These are phyloP conservation scores for Fonsecaea monophora DNA, from an alignment of 2,329 filamentous ascomycete genomes.

Conservation along the genomic window DNA sequence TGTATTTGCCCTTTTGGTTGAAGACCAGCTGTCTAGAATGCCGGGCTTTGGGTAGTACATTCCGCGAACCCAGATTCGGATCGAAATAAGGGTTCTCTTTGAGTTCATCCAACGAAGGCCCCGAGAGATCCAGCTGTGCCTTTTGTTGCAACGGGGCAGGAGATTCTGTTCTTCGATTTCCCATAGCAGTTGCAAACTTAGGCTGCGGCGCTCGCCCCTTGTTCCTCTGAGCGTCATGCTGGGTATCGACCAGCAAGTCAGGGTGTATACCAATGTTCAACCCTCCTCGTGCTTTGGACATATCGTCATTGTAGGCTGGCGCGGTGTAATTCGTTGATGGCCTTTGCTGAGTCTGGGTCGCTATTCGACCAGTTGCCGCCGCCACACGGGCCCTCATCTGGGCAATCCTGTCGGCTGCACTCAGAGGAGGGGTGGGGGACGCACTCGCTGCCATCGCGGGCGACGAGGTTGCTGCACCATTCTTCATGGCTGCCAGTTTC, in stretches of 20 bases:
- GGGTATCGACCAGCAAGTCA: slow-evolving; percentile 64
- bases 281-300: slow-evolving; percentile 66
- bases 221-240: slow-evolving; percentile 52
- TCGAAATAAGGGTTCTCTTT: slow-evolving; percentile 85
- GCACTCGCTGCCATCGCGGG: slow-evolving; percentile 38
- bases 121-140: slow-evolving; percentile 63
- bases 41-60: slow-evolving; percentile 65
- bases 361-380: slow-evolving; percentile 68
- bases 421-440: slow-evolving; percentile 55
- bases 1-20: slow-evolving; percentile 96
- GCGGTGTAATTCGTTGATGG: slow-evolving; percentile 50
- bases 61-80: slow-evolving; percentile 67
- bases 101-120: slow-evolving; percentile 64
- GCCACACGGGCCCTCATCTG: slow-evolving; percentile 81
- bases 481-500: slow-evolving; percentile 48
- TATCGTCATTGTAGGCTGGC: slow-evolving; percentile 56
- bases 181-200: slow-evolving; percentile 63
- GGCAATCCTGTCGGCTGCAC: slow-evolving; percentile 70
- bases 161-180: slow-evolving; percentile 60
- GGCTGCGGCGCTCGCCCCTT: slow-evolving; percentile 50
- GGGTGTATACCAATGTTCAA: slow-evolving; percentile 79
- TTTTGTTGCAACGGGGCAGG: slow-evolving; percentile 48
- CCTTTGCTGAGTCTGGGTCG: slow-evolving; percentile 54
- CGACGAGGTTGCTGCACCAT: slow-evolving; percentile 40
- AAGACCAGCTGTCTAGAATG: slow-evolving; percentile 81